Base-by-base conservation (phyloP, 352 stramenopile genomes). In the Lagenidium giganteum region DNA sequence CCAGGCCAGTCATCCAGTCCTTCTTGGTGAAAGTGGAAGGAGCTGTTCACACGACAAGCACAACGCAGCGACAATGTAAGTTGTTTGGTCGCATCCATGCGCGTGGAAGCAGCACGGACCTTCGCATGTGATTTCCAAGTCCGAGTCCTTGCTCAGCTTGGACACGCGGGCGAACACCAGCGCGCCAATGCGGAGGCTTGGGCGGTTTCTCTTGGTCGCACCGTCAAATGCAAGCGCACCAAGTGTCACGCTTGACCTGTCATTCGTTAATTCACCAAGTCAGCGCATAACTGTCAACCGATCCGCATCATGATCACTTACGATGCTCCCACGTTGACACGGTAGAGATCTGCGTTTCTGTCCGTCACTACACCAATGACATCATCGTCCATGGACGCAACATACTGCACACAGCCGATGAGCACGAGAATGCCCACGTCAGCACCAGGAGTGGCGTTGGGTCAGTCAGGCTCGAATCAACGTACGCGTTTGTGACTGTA, bases 1-100 rank as follows among this genome's bases (percentile, higher is more conserved):
- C 83, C 49, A 98, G 78, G 8, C 96, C 95, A 8, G 96, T 99
- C 90, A 98, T 98, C 96, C 96, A 99, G 67, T 99, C 96, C 59
- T 98, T 98, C 69, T 95, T 84, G 42, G 76, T 65, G 59, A 92
- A 57, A 67, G 79, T 70, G 51, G 90, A 51, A 34, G 80, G 87
- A 16, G 86, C 79, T 85, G 51, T 43, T 61, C 65, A 20, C 20
- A 22, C 3, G 50, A n/a, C 8, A 31, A 20, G 14, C n/a, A 41
- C 4, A 30, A 35, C 0, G 33, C 20, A 8, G 25, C 14, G 16
- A 14, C 23, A 38, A 49, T 8, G 26, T 30, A 37, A 20, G 22
- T 22, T 41, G 33, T 5, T 14, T 25, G 22, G 8, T 54, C 1
- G 4, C 34, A 14, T 18, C 23, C 23, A 37, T 11, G n/a, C n/a